Conservation (phyloP, 2,329 filamentous ascomycete species). For the Fusarium virguliforme region DNA sequence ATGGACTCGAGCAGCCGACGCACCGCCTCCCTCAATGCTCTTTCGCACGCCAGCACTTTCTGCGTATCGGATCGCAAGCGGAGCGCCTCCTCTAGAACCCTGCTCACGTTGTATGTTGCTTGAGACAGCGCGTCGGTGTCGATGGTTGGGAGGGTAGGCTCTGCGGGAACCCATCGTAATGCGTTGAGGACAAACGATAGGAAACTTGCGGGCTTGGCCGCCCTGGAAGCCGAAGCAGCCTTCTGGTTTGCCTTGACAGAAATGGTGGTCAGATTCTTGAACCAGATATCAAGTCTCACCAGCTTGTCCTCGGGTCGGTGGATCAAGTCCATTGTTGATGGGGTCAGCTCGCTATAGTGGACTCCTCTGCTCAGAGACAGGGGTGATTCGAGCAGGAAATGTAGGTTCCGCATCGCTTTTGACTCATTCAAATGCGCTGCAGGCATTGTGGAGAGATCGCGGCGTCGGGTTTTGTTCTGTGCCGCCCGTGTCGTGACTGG, state of each 20-base stretch:
- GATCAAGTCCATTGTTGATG: neutral
- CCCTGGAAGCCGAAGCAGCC: neutral
- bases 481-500: neutral
- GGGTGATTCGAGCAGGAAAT: neutral
- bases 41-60: slow-evolving; percentile 1
- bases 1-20: neutral
- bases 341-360: neutral
- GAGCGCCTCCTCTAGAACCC: neutral
- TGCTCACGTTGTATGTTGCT: neutral
- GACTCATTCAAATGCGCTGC: neutral
- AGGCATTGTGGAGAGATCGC: neutral
- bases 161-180: neutral
- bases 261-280: neutral
- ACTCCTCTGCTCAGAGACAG: neutral
- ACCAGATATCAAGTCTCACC: neutral
- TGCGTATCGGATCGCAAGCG: neutral
- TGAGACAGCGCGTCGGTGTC: neutral
- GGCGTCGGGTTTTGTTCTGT: neutral
- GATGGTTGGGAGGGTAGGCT: neutral
- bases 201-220: neutral
- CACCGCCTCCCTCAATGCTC: neutral
- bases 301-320: neutral
- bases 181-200: neutral
- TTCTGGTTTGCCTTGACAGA: slow-evolving; percentile 2
- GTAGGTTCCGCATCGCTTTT: neutral